Percentiles rank a stretch among this genome's conserved stretches.
These are phyloP conservation scores for Pelargonium cotyledonis DNA, from an alignment of 441 rosid species.

Conservation along the genomic window DNA sequence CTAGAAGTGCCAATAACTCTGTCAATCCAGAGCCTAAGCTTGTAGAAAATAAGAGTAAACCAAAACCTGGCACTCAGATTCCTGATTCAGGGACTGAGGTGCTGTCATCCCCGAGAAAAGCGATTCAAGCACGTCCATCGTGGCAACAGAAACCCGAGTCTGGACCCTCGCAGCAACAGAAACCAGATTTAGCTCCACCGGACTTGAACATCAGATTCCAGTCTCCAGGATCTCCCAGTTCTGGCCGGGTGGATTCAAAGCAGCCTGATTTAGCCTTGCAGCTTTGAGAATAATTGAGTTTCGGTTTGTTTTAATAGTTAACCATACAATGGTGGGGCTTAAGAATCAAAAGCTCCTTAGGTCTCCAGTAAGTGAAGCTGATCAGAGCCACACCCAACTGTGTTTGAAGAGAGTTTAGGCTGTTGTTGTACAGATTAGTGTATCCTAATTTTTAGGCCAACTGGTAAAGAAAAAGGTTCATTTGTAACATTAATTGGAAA, in stretches of 20 bases:
- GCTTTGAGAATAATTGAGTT: conserved; percentile 33
- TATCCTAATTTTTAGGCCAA: conserved; percentile 30
- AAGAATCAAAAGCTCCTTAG: neutral
- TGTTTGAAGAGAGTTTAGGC: conserved; percentile 24
- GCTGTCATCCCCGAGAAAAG: too few species aligned
- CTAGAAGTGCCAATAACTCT: conserved; percentile 11
- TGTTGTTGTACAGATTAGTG: conserved; percentile 42
- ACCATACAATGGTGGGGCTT: neutral
- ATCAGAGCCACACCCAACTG: conserved; percentile 30
- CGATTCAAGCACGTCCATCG: neutral
- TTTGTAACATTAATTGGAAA: conserved; percentile 22
- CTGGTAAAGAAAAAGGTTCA: conserved; percentile 16
- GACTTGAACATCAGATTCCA: conserved; percentile 85
- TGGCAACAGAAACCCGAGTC: conserved; percentile 14
- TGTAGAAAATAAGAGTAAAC: too few species aligned
- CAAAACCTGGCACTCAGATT: too few species aligned
- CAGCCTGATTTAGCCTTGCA: conserved; percentile 94
- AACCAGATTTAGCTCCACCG: conserved; percentile 61
- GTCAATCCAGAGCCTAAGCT: too few species aligned
- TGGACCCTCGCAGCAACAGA: conserved; percentile 19
- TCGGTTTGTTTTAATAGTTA: neutral
- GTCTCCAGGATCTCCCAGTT: conserved; percentile 75
- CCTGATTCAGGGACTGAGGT: conserved; percentile 8
- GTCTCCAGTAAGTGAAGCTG: conserved; percentile 23
- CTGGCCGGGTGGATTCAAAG: conserved; percentile 35